Base-by-base conservation (phyloP, 768 basidiomycete genomes). In the Tricholoma hemisulphureum region DNA sequence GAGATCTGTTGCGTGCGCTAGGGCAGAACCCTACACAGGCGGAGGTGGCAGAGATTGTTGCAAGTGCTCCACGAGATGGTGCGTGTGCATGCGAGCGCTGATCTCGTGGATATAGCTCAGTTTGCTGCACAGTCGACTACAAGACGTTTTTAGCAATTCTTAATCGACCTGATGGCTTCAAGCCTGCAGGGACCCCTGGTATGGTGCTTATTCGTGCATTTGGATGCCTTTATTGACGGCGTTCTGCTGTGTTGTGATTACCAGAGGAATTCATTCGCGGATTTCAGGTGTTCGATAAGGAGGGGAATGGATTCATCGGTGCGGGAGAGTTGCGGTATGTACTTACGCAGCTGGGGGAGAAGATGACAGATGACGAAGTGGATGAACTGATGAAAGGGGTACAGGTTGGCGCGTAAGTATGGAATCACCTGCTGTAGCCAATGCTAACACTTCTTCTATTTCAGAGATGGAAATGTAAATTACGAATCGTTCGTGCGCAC, bases 11-110 rank as follows among this genome's bases (percentile, higher is more conserved):
- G 14, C 85, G 97, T 43, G 94, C 94, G 0, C 78, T 99, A 3
- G 97, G 97, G 2, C 97, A 98, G 77, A 99, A 99, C 71, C 97
- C 97, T n/a, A 98, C 96, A 0, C 97, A 98, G 71, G 88, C 91
- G n/a, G 95, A 99, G 73, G 95, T 98, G 4, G 83, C 85, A 8
- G 89, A 93, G 18, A 86, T 98, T 61, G 83, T 91, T 26, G 75
- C 79, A 4, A 70, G 75, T 13, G 86, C 92, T 2, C 92, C 92
- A 14, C 77, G 85, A 57, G 91, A 95, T 57, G 90, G 93, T 92
- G 62, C 53, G 73, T 55, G 52, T 11, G 10, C 28, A 14, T 8
- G 34, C 31, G 24, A 23, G 53, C 14, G 16, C 9, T 29, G 24
- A 14, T 26, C 18, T n/a, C 8, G 20, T 24, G 23, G 23, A 1